Evolutionary conservation across 108 stramenopile genomes (phyloP).

Genomic region (Mediolabrus comicus): DNA sequence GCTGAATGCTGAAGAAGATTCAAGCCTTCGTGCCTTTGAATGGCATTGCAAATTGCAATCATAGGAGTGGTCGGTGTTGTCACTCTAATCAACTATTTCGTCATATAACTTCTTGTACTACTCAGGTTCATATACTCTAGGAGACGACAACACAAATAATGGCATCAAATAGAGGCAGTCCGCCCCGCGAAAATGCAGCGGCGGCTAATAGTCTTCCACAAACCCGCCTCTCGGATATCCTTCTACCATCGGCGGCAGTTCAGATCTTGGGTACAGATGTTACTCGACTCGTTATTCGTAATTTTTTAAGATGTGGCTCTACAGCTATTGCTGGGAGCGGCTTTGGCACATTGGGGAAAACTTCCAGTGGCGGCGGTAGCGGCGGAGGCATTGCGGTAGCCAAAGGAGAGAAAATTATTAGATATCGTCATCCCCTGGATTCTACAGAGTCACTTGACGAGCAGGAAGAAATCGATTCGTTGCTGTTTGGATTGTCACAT

Average conservation of each 20-base stretch:
- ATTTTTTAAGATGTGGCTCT: constrained; percentile 37
- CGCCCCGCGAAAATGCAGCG: background rate
- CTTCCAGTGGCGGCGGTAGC: constrained; percentile 3
- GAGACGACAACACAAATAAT: too few species aligned
- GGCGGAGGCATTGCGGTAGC: constrained; percentile 12
- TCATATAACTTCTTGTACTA: too few species aligned
- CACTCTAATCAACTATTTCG: too few species aligned
- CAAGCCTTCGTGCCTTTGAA: too few species aligned
- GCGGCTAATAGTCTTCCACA: constrained; percentile 1
- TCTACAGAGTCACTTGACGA: constrained; percentile 21
- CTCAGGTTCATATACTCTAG: too few species aligned
- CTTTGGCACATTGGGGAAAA: background rate
- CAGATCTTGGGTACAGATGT: constrained; percentile 51
- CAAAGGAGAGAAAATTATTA: constrained; percentile 1
- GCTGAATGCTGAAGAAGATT: too few species aligned
- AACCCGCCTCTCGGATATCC: constrained; percentile 54
- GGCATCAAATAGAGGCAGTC: too few species aligned
- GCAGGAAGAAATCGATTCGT: constrained; percentile 41
- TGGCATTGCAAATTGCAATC: too few species aligned
- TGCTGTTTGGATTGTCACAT: constrained; percentile 24
- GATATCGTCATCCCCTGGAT: constrained; percentile 34
- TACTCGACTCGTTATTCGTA: constrained; percentile 48
- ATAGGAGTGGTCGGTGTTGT: too few species aligned
- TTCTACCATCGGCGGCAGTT: constrained; percentile 65
- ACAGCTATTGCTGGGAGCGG: background rate